Evolutionary conservation across 2,329 filamentous ascomycete genomes (phyloP).

Genomic region (Neurospora sp.): DNA sequence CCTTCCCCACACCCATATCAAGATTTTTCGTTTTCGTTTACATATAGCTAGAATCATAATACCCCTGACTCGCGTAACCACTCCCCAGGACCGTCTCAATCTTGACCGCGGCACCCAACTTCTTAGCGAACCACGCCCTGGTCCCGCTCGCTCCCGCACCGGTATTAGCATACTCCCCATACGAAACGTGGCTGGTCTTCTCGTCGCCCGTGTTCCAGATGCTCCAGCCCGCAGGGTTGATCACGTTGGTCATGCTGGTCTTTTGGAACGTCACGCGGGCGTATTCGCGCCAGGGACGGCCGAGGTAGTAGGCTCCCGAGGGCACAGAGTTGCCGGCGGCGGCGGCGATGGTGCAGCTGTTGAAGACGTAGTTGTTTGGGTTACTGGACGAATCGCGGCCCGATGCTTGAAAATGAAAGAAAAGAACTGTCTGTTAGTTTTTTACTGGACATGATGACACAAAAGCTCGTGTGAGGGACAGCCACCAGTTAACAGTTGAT

Average conservation of each 20-base stretch:
- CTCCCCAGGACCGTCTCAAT: conserved; percentile 22
- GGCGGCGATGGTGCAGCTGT: conserved; percentile 32
- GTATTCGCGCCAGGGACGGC: conserved; percentile 37
- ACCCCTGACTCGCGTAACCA: conserved; percentile 17
- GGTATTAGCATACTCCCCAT: conserved; percentile 50
- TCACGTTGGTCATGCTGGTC: conserved; percentile 40
- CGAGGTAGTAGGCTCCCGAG: conserved; percentile 34
- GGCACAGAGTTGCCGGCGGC: conserved; percentile 27
- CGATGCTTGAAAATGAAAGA: conserved; percentile 21
- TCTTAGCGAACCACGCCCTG: conserved; percentile 34
- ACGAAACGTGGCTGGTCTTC: conserved; percentile 43
- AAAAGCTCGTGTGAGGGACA: background rate
- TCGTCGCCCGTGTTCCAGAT: conserved; percentile 40
- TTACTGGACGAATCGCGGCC: conserved; percentile 28
- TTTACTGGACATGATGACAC: no score
- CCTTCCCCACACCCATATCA: background rate
- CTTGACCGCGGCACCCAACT: conserved; percentile 25
- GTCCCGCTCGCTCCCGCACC: conserved; percentile 45
- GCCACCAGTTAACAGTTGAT: background rate
- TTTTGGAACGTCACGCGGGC: conserved; percentile 39
- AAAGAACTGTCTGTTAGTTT: background rate
- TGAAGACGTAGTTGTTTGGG: conserved; percentile 36
- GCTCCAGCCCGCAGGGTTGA: conserved; percentile 51
- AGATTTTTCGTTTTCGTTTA: background rate
- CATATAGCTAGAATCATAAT: conserved; percentile 22